These are phyloP conservation scores for Scheffersomyces cryptocercus DNA, from an alignment of 1,139 yeast genomes.

Conservation along the genomic window DNA sequence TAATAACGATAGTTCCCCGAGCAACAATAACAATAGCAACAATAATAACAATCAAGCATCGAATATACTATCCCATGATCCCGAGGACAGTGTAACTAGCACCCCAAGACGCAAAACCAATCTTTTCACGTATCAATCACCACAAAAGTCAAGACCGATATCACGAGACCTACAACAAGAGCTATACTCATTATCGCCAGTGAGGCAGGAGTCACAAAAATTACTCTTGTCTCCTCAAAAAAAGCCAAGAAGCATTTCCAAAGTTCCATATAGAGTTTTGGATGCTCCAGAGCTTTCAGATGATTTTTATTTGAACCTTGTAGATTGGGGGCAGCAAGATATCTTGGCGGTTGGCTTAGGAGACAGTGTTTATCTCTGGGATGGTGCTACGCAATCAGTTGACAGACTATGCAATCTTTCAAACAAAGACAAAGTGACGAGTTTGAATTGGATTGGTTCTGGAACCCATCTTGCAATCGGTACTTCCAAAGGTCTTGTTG, in stretches of 20 bases:
- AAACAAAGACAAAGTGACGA: slow-evolving; percentile 67
- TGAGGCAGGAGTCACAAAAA: slow-evolving; percentile 83
- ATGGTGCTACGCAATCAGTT: slow-evolving; percentile 83
- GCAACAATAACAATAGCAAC: slow-evolving; percentile 4
- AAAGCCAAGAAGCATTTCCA: slow-evolving; percentile 73
- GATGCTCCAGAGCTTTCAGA: slow-evolving; percentile 97
- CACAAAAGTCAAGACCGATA: slow-evolving; percentile 60
- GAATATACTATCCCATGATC: slow-evolving; percentile 9
- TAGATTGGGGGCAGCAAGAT: slow-evolving; percentile 96
- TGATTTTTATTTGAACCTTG: slow-evolving; percentile 86
- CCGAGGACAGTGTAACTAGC: slow-evolving; percentile 30
- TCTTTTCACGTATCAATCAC: slow-evolving; percentile 70
- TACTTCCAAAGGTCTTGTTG: slow-evolving; percentile 81
- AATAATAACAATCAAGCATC: slow-evolving; percentile 2
- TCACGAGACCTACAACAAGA: slow-evolving; percentile 67
- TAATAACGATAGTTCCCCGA: slow-evolving; percentile 5
- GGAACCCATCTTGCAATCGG: slow-evolving; percentile 95
- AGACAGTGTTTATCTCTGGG: slow-evolving; percentile 86
- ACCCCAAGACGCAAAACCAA: slow-evolving; percentile 63
- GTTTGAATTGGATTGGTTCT: slow-evolving; percentile 91
- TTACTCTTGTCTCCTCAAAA: slow-evolving; percentile 79
- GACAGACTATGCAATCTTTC: slow-evolving; percentile 74
- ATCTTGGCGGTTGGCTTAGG: slow-evolving; percentile 89
- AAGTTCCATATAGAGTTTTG: slow-evolving; percentile 87
- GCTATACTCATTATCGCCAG: slow-evolving; percentile 81